phyloP scores from a whole-genome alignment of 2,329 filamentous ascomycete species.

The Arthrobotrys musiformis region DNA sequence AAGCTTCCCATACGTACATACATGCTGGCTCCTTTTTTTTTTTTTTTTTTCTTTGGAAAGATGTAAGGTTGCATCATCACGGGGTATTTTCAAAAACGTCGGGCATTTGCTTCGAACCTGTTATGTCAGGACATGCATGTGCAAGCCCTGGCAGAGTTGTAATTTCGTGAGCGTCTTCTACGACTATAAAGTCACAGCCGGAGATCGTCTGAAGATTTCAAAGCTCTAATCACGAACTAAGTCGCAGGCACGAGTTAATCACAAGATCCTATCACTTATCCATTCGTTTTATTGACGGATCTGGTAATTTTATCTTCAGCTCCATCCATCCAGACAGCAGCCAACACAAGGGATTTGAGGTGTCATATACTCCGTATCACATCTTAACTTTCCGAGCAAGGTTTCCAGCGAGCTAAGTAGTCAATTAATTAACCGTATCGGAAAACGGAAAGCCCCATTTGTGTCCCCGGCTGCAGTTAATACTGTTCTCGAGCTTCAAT shows the following conservation, averaged over 20 bases:
- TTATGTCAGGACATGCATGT: background rate
- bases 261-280: background rate
- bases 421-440: too few species aligned
- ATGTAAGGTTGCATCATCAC: constrained; percentile 5
- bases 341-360: constrained; percentile 10
- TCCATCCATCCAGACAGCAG: background rate
- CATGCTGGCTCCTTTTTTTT: background rate
- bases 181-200: background rate
- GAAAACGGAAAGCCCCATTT: constrained; percentile 10
- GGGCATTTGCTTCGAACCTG: constrained; percentile 1
- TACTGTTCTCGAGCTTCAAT: background rate
- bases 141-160: background rate
- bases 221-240: background rate
- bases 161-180: background rate
- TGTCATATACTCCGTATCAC: constrained; percentile 23
- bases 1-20: too few species aligned
- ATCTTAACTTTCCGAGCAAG: background rate
- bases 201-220: background rate
- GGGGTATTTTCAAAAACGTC: background rate
- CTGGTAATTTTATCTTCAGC: constrained; percentile 15
- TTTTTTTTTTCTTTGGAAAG: background rate
- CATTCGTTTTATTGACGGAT: constrained; percentile 16
- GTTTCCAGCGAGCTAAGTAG: too few species aligned
- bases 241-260: background rate
- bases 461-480: constrained; percentile 29